Percentiles rank a stretch among this genome's conserved stretches.
Evolutionary conservation across 2,329 filamentous ascomycete genomes (phyloP).

Genomic region (Arthrinium puccinioides): DNA sequence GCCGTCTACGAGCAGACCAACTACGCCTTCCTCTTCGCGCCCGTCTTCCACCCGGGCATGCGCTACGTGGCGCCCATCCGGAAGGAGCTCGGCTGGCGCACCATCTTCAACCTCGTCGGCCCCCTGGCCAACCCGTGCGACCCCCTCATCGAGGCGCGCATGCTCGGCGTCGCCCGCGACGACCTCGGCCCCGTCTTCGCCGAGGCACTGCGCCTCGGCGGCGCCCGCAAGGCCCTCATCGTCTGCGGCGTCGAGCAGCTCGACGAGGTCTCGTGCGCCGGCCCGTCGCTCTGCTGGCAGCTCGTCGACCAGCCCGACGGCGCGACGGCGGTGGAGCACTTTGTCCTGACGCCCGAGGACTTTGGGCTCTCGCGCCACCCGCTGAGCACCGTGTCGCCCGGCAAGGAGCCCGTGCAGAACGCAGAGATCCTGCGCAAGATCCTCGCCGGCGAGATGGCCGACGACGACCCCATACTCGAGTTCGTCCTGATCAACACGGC

Average conservation of each 20-base stretch:
- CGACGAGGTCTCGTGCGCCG: conserved; percentile 91
- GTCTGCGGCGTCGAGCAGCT: conserved; percentile 93
- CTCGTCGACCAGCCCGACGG: conserved; percentile 42
- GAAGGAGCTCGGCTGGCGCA: conserved; percentile 84
- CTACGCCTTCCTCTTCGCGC: conserved; percentile 93
- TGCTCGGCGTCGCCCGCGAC: conserved; percentile 86
- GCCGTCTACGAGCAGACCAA: conserved; percentile 73
- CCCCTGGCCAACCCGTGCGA: conserved; percentile 89
- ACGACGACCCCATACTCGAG: conserved; percentile 78
- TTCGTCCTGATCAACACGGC: conserved; percentile 95
- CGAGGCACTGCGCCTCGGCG: conserved; percentile 70
- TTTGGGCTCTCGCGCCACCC: conserved; percentile 76
- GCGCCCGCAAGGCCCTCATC: conserved; percentile 76
- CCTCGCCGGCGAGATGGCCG: conserved; percentile 62
- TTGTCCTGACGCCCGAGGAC: conserved; percentile 73
- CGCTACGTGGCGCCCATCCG: conserved; percentile 79
- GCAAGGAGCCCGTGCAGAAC: conserved; percentile 81
- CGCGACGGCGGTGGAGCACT: conserved; percentile 59
- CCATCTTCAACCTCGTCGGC: conserved; percentile 94
- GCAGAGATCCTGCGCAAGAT: conserved; percentile 76
- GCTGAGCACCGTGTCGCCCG: conserved; percentile 70
- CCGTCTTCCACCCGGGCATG: conserved; percentile 95
- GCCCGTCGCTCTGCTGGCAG: conserved; percentile 83
- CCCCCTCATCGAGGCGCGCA: conserved; percentile 73
- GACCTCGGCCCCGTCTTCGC: conserved; percentile 86